Base-by-base conservation (phyloP, 2,329 filamentous ascomycete genomes). In the Fusarium secorum region DNA sequence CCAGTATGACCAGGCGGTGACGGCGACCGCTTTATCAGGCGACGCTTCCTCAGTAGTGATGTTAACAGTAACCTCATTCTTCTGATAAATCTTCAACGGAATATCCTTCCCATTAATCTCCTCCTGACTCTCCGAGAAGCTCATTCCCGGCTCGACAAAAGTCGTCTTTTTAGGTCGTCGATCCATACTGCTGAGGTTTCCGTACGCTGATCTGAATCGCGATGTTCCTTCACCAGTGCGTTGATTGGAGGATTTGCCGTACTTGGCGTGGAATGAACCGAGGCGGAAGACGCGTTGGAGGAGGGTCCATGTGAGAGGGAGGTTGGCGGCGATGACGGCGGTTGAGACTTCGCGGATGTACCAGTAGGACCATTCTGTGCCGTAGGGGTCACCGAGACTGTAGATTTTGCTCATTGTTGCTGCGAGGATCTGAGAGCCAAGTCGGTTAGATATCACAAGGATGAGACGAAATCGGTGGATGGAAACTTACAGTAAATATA, bases 291-390 rank as follows among this genome's bases (percentile, higher is more conserved):
- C 63, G 10, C 78, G 77, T 32, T 81, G 82, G n/a, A 83, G 69
- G 5, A 83, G 72, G 0, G 82, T 81, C 83, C 83, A 84, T 2
- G 81, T 81, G 17, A 83, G 76, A 11, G 83, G 82, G 7, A 84
- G 78, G 53, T 84, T 84, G 46, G 82, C 76, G 17, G 81, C 79
- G 69, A 84, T 83, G 41, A 84, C 76, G n/a, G 83, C 81, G 7
- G 82, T 84, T 1, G 82, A 83, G 0, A 83, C 82, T 66, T 84
- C 83, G 35, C 83, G 81, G 53, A 84, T 81, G 71, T 84, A 84
- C 83, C 83, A 84, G 57, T 80, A 82, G 5, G 79, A 81, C 82
- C 82, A 84, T 18, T 77, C 70, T 24, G 63, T 71, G 13, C 80
- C 81, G 52, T 76, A 84, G 1, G 82, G 81, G 22, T 82, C 73